Evolutionary conservation across 1,139 yeast species (phyloP).

Genomic region (Suhomyces atakaporum): DNA sequence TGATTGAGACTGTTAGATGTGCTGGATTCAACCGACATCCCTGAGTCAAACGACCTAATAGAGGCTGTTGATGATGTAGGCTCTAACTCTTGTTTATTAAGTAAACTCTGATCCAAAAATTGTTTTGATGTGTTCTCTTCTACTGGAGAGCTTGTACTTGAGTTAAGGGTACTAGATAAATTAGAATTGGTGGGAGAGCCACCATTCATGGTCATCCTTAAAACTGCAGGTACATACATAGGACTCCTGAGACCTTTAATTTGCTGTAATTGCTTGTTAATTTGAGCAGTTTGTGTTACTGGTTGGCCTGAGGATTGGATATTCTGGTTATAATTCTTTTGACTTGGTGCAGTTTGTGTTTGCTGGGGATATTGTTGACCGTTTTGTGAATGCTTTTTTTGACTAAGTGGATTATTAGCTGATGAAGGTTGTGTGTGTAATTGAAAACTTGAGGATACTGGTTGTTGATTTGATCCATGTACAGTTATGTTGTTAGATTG

Average conservation of each 20-base stretch:
- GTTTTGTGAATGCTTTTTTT: constrained; percentile 1
- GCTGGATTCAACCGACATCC: constrained; percentile 33
- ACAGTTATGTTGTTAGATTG: constrained; percentile 14
- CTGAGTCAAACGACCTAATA: constrained; percentile 39
- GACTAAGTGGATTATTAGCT: background rate
- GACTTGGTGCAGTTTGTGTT: constrained; percentile 5
- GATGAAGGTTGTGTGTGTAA: constrained; percentile 2
- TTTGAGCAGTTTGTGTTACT: constrained; percentile 4
- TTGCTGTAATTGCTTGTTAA: constrained; percentile 46
- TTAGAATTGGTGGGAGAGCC: constrained; percentile 13
- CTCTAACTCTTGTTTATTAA: constrained; percentile 11
- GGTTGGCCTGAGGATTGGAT: constrained; percentile 2
- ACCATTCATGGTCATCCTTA: constrained; percentile 48
- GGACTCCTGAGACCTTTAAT: constrained; percentile 79
- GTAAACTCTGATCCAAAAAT: constrained; percentile 12
- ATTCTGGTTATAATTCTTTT: constrained; percentile 5
- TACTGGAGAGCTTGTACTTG: constrained; percentile 10
- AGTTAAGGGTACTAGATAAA: constrained; percentile 4
- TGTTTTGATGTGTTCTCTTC: constrained; percentile 6
- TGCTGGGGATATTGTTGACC: constrained; percentile 1
- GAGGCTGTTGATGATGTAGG: constrained; percentile 30
- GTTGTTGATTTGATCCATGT: constrained; percentile 5
- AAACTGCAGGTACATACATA: constrained; percentile 85
- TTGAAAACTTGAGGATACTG: constrained; percentile 5
- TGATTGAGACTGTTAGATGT: constrained; percentile 17